Conservation (phyloP, 208 protist genomes). For the Trypanosoma scelopori region DNA sequence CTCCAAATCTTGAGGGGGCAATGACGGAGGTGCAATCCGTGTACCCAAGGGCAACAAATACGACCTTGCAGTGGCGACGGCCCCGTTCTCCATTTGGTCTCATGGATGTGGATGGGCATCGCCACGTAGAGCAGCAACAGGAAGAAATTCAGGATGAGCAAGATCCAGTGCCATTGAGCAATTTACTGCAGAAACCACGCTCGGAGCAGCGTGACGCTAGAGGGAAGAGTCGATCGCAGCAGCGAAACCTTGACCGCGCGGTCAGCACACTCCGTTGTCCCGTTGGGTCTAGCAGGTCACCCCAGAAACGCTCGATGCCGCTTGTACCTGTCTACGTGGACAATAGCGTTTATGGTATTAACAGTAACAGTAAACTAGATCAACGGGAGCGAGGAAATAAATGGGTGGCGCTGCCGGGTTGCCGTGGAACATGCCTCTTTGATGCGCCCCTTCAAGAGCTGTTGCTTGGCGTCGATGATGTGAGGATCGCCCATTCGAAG, state of each 20-base stretch:
- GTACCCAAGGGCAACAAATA: constrained; percentile 16
- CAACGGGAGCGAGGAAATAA: background rate
- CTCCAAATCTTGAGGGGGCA: constrained; percentile 67
- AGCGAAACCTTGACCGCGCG: background rate
- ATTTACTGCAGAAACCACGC: background rate
- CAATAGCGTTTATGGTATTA: background rate
- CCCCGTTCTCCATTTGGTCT: constrained; percentile 2
- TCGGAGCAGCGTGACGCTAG: background rate
- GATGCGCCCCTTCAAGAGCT: constrained; percentile 66
- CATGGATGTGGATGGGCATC: background rate
- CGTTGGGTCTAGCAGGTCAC: background rate
- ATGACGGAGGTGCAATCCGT: constrained; percentile 69
- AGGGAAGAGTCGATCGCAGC: background rate
- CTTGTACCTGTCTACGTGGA: background rate
- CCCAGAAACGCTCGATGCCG: background rate
- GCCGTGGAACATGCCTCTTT: constrained; percentile 70
- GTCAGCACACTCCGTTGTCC: background rate
- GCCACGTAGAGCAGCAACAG: background rate
- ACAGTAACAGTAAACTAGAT: background rate
- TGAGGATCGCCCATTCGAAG: constrained; percentile 17
- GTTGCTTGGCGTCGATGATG: constrained; percentile 29
- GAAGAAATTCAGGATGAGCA: background rate
- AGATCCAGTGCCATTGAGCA: background rate
- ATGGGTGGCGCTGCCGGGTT: constrained; percentile 53
- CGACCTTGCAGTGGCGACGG: background rate